These are phyloP conservation scores for Eleusine indica DNA, from an alignment of 176 grass and related monocot genomes.

Conservation along the genomic window DNA sequence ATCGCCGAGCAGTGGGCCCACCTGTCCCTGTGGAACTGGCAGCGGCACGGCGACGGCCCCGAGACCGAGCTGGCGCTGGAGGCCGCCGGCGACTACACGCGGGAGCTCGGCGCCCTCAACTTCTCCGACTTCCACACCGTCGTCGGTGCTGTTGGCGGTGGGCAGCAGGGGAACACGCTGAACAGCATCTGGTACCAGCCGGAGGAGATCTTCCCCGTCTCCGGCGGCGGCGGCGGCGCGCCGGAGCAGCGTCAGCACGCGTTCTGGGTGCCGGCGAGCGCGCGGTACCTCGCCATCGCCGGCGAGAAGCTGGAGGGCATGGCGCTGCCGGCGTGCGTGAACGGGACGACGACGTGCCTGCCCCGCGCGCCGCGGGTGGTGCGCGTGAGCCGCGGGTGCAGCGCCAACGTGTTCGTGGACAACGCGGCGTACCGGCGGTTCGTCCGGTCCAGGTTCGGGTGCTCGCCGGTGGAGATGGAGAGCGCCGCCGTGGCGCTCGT, in stretches of 20 bases:
- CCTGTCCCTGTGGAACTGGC: constrained; percentile 65
- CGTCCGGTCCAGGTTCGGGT: constrained; percentile 42
- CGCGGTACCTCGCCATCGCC: constrained; percentile 41
- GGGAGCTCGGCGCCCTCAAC: constrained; percentile 54
- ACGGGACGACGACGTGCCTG: constrained; percentile 53
- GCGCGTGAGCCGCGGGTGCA: constrained; percentile 48
- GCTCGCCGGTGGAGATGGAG: constrained; percentile 67
- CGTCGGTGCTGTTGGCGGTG: not conserved
- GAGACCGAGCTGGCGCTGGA: constrained; percentile 53
- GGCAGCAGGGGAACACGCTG: constrained; percentile 33
- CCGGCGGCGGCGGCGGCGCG: not conserved
- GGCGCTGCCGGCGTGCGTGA: constrained; percentile 53
- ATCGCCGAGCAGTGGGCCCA: constrained; percentile 65
- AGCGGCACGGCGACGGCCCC: constrained; percentile 47
- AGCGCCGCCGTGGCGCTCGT: constrained; percentile 65
- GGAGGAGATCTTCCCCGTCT: constrained; percentile 59
- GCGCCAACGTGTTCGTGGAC: constrained; percentile 54
- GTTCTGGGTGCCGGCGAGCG: constrained; percentile 59
- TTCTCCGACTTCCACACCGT: constrained; percentile 56
- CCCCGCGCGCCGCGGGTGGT: constrained; percentile 39
- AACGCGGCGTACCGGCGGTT: constrained; percentile 61
- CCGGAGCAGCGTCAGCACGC: constrained; percentile 64
- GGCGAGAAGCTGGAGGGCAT: constrained; percentile 46
- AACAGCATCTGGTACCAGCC: constrained; percentile 72
- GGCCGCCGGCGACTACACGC: constrained; percentile 51